phyloP scores from a whole-genome alignment of 2,329 filamentous ascomycete genomes.

The Alternaria metachromatica region DNA sequence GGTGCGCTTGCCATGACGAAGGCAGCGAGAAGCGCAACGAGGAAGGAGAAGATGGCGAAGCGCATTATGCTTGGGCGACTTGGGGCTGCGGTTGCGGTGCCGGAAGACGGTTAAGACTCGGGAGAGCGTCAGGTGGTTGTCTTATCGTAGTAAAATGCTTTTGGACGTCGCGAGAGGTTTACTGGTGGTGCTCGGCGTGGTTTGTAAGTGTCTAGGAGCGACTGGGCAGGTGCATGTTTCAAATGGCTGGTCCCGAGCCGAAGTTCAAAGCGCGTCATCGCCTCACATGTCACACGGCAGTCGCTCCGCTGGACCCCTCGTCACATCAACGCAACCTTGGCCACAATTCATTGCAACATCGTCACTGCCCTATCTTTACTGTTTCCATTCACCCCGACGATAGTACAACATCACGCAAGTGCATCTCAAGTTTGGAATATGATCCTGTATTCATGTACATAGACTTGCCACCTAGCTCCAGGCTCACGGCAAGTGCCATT shows the following conservation, averaged over 20 bases:
- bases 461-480: slow-evolving; percentile 17
- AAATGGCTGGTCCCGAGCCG: slow-evolving; percentile 9
- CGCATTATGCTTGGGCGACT: slow-evolving; percentile 64
- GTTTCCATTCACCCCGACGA: not conserved
- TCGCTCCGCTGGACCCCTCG: not conserved
- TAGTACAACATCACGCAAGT: not conserved
- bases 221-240: slow-evolving; percentile 14
- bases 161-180: not conserved
- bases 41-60: slow-evolving; percentile 62
- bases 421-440: not conserved
- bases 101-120: not conserved
- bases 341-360: not conserved
- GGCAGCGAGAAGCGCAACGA: slow-evolving; percentile 65
- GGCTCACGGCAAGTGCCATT: slow-evolving; percentile 17
- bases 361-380: not conserved
- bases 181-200: not conserved
- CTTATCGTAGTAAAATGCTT: slow-evolving; percentile 1
- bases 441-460: slow-evolving; percentile 1
- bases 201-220: slow-evolving; percentile 3
- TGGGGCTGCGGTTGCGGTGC: not conserved
- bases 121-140: not conserved
- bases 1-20: slow-evolving; percentile 65
- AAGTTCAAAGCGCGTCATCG: slow-evolving; percentile 15
- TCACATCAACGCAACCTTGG: not conserved
- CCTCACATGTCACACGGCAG: not conserved